These are phyloP conservation scores for Yarrowia yakushimensis DNA, from an alignment of 805 yeast genomes.

Conservation along the genomic window DNA sequence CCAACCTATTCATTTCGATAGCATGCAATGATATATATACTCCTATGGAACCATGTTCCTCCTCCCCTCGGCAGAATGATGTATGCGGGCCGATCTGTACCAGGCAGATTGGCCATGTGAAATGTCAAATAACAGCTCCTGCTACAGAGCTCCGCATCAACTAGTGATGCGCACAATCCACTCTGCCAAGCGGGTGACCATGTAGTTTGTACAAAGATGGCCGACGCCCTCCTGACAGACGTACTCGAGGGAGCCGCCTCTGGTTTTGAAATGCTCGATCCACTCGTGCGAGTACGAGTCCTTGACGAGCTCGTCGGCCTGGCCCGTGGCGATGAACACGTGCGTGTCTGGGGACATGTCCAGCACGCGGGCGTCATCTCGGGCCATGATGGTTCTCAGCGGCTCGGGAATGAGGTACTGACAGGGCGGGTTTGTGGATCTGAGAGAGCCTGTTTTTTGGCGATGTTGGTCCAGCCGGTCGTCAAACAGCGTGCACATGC, in stretches of 20 bases:
- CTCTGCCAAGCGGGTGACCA: constrained; percentile 33
- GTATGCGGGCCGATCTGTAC: too few relatives aligned
- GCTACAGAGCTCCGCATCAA: neutral
- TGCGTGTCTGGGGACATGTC: constrained; percentile 26
- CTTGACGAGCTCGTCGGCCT: constrained; percentile 40
- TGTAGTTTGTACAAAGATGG: constrained; percentile 36
- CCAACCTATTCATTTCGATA: too few relatives aligned
- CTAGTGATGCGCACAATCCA: constrained; percentile 30
- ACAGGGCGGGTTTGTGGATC: constrained; percentile 8
- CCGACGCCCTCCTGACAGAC: constrained; percentile 36
- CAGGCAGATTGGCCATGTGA: too few relatives aligned
- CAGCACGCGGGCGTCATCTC: constrained; percentile 24
- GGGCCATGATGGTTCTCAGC: neutral
- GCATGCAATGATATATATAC: too few relatives aligned
- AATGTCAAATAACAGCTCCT: neutral
- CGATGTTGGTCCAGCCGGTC: constrained; percentile 19
- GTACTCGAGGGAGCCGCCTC: constrained; percentile 30
- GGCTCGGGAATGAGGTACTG: constrained; percentile 24
- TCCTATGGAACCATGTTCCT: too few relatives aligned
- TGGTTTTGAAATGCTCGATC: constrained; percentile 30
- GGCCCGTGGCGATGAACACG: constrained; percentile 39
- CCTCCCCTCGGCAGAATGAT: too few relatives aligned
- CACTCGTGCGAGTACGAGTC: constrained; percentile 36
- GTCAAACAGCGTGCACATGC: constrained; percentile 44
- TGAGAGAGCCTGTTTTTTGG: neutral